Percentiles rank a stretch among this genome's conserved stretches.
Conservation (phyloP, 768 basidiomycete genomes). For the Clitopilus hobsonii region DNA sequence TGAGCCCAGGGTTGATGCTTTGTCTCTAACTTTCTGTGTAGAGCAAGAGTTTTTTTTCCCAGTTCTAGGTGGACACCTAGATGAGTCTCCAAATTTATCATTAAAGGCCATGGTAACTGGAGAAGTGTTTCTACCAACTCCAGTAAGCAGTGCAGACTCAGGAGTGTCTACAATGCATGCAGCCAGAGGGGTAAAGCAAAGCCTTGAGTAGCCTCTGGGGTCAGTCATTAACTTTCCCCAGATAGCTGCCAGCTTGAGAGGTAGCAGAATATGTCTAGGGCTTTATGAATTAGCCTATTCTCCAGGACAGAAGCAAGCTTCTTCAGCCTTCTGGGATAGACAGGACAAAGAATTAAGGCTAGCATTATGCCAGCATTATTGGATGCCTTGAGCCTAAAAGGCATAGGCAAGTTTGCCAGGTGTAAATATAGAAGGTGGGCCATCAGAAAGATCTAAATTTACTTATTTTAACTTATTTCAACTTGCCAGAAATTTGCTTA, state of each 20-base stretch:
- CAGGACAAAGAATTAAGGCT: too few species aligned
- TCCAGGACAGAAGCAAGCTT: too few species aligned
- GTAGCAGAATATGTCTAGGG: conserved; percentile 22
- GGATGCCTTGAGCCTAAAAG: too few species aligned
- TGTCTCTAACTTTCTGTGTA: conserved; percentile 7
- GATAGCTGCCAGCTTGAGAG: conserved; percentile 23
- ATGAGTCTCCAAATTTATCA: conserved; percentile 22
- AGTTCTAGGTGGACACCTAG: conserved; percentile 17
- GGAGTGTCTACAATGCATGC: conserved; percentile 27
- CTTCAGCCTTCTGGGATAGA: too few species aligned
- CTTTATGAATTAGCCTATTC: conserved; percentile 20
- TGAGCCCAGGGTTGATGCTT: conserved; percentile 11
- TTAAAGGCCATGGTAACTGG: conserved; percentile 24
- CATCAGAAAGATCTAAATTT: too few species aligned
- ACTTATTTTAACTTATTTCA: too few species aligned
- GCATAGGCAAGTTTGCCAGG: too few species aligned
- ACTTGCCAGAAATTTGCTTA: too few species aligned
- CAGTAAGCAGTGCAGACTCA: conserved; percentile 21
- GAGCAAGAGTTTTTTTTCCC: conserved; percentile 15
- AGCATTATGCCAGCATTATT: too few species aligned
- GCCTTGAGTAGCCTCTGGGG: conserved; percentile 15
- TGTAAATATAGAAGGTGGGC: too few species aligned
- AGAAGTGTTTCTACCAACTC: conserved; percentile 24
- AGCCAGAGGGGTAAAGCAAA: conserved; percentile 22
- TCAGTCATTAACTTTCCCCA: conserved; percentile 23